Evolutionary conservation across 306 rosid species (phyloP), one percentile per base, ranked within the genome.

Genomic region (Cicer arietinum): DNA sequence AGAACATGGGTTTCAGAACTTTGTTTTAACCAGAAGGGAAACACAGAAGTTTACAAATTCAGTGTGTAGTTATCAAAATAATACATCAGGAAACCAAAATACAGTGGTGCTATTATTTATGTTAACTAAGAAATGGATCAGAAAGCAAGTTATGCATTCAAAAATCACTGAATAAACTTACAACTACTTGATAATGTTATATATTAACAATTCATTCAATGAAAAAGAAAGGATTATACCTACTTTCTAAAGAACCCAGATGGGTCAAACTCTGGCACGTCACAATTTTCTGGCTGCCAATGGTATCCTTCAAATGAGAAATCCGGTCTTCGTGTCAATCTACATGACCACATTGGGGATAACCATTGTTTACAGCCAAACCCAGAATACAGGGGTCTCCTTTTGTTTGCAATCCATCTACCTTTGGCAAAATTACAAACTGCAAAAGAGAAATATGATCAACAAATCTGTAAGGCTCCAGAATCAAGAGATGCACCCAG

Each of bases 331-430:
- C 82, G 81, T 52, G 96, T 90, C 82, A 85, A 77, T 85, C 96
- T 94, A 81, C 98, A 94, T 2, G 99, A 84, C 97, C 97, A 94
- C 97, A 92, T 89, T 67, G 80, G 14, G 64, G 97, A 90, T 75
- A 94, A 82, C 97, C 97, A 94, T 69, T 82, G 82, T 83, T 94
- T 90, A 77, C 97, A 92, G 73, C 78, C 62, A 59, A 84, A 83
- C 67, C 99, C 95, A 61, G 93, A 94, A 92, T 94, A 94, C 70
- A 88, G 80, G 5, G 98, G 98, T 25, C 89, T 78, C 67, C 67
- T 73, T 60, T 74, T 84, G 80, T 92, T 95, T 66, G 88, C 88
- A 76, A 90, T 84, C 97, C 99, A 94, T 78, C 85, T 88, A 77
- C 99, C 99, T 77, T 86, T 86, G 76, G 95, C 98, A 78, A 87